Percentiles rank a stretch among this genome's conserved stretches.
Evolutionary conservation across 768 basidiomycete species (phyloP).

Genomic region (Calocybe cyanea): DNA sequence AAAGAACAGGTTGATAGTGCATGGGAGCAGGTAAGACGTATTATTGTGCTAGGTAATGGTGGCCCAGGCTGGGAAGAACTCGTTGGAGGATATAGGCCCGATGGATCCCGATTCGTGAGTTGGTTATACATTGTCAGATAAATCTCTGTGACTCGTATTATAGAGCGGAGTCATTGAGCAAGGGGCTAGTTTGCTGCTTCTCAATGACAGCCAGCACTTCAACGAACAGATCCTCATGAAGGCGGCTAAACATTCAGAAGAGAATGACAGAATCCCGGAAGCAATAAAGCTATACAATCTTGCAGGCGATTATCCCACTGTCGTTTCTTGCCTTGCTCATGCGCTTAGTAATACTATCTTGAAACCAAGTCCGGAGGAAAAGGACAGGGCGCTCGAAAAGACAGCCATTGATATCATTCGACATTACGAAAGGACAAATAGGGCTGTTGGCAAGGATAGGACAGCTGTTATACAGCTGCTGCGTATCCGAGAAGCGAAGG

Average conservation of each 20-base stretch:
- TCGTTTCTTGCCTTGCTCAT: constrained; percentile 81
- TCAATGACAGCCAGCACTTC: constrained; percentile 64
- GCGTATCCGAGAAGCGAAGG: constrained; percentile 76
- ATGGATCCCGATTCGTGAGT: constrained; percentile 87
- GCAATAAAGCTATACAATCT: constrained; percentile 96
- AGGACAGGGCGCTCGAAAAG: constrained; percentile 62
- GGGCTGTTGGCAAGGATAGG: constrained; percentile 65
- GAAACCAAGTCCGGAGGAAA: constrained; percentile 58
- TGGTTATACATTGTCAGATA: not conserved
- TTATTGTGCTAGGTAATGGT: constrained; percentile 74
- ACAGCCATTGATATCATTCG: constrained; percentile 77
- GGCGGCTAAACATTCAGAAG: constrained; percentile 78
- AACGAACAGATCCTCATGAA: constrained; percentile 79
- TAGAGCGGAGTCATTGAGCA: constrained; percentile 89
- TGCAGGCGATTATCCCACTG: constrained; percentile 85
- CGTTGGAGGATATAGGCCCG: constrained; percentile 86
- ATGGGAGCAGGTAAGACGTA: constrained; percentile 76
- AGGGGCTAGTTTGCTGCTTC: constrained; percentile 69
- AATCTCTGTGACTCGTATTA: not conserved
- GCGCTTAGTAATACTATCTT: constrained; percentile 83
- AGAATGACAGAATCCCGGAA: constrained; percentile 81
- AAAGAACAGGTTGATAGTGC: constrained; percentile 79
- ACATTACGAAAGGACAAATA: constrained; percentile 75
- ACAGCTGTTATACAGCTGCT: constrained; percentile 74
- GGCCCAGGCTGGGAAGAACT: constrained; percentile 89